phyloP scores from a whole-genome alignment of 129 eudicot species.

The Flaveria robusta region DNA sequence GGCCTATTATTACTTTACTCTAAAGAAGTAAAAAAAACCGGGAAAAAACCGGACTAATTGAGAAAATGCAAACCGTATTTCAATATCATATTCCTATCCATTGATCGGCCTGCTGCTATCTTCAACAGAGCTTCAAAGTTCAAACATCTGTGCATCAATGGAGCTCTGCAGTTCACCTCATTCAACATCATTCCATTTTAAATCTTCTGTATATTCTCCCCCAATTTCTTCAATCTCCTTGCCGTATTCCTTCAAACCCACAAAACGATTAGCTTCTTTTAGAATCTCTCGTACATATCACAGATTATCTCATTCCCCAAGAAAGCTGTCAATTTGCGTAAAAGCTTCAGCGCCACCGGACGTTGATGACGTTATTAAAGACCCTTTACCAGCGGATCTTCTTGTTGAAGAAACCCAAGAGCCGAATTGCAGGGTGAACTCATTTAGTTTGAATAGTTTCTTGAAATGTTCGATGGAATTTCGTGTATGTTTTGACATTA shows the following conservation, averaged over 20 bases:
- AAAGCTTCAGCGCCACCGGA: slow-evolving; percentile 46
- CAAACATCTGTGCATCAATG: slow-evolving; percentile 37
- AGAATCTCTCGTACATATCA: slow-evolving; percentile 44
- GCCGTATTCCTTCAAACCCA: slow-evolving; percentile 35
- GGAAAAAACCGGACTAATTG: not conserved
- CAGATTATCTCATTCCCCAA: slow-evolving; percentile 38
- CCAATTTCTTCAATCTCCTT: slow-evolving; percentile 34
- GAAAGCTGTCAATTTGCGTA: slow-evolving; percentile 27
- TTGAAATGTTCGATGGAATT: no score
- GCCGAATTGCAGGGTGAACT: slow-evolving; percentile 81
- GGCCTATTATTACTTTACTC: slow-evolving; percentile 14
- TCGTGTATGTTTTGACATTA: no score
- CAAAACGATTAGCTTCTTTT: slow-evolving; percentile 27
- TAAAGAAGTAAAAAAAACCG: not conserved
- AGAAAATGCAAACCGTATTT: not conserved
- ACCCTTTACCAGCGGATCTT: slow-evolving; percentile 80
- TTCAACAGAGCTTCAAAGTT: slow-evolving; percentile 22
- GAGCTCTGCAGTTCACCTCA: slow-evolving; percentile 52
- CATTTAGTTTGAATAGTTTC: not conserved
- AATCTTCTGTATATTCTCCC: slow-evolving; percentile 21
- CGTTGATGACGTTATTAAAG: slow-evolving; percentile 36
- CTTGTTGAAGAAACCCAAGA: slow-evolving; percentile 57
- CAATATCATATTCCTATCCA: slow-evolving; percentile 41
- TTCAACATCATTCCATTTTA: slow-evolving; percentile 35
- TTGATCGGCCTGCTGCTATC: slow-evolving; percentile 10